Base-by-base conservation (phyloP, 2,329 filamentous ascomycete species). In the Gaeumannomyces tritici region DNA sequence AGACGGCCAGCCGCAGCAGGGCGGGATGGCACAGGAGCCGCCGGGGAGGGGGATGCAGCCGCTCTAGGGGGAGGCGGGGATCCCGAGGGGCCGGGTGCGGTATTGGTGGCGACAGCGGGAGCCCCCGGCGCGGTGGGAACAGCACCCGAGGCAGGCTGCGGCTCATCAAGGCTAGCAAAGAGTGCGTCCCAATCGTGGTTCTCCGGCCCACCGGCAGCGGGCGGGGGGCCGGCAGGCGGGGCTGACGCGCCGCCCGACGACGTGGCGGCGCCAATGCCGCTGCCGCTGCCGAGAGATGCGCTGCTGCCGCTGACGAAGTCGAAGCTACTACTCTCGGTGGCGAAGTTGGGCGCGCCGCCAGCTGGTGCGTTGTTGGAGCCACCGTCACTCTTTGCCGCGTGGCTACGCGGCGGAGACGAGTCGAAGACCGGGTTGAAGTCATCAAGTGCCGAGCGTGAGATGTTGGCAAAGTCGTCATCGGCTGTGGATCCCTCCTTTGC, bases 161-260 rank as follows among this genome's bases (percentile, higher is more conserved):
- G 75, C 2, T 82, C 83, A 68, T 93, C 89, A 9, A 96, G 79
- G 29, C 88, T 88, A 1, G 90, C 89, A 76, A 98, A 98, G 62
- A 98, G 91, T 54, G 91, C 89, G 70, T 98, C 93, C 95, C 95
- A 98, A 73, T 98, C 93, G 68, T 96, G 89, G 42, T 78, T 76
- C 18, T 83, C 82, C 0, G 76, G 68, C 31, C 60, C 61, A 28
- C 29, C 54, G n/a, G n/a, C 60, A 35, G 31, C 29, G 31, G 60
- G 7, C 28, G 31, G 35, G 27, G 54, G 31, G 6, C 24, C 54
- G 15, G 62, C 31, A 54, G 58, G n/a, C 31, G 33, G 33, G 35
- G 58, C 58, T 33, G 58, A 15, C 33, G 35, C 24, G 15, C 58
- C 58, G 8, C 33, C 27, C 6, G 58, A 60, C 33, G 18, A 51